These are phyloP conservation scores for Trypanosoma mega DNA, from an alignment of 208 protist genomes.

Conservation along the genomic window DNA sequence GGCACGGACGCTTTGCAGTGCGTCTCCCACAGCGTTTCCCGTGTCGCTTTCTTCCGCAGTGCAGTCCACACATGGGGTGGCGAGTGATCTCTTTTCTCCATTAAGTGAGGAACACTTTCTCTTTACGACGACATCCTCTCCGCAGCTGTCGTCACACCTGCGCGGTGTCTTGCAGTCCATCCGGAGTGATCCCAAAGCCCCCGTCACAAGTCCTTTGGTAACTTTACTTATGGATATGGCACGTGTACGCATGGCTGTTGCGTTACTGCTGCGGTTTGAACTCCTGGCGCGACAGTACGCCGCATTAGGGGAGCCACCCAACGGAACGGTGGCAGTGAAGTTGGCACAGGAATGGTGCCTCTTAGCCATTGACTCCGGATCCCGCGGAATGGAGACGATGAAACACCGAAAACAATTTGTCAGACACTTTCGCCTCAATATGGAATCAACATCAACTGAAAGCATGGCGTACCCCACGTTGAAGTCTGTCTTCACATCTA, in stretches of 20 bases:
- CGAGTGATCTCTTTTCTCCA: not conserved
- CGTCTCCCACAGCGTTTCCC: no score
- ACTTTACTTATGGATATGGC: conserved; percentile 26
- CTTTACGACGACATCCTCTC: conserved; percentile 11
- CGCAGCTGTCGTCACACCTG: conserved; percentile 4
- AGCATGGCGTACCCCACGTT: conserved; percentile 4
- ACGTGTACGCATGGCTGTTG: conserved; percentile 25
- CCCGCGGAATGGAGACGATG: conserved; percentile 14
- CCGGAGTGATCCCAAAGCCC: no score
- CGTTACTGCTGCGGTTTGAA: conserved; percentile 24
- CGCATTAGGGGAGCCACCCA: not conserved
- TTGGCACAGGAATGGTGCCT: conserved; percentile 20
- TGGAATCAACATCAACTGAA: not conserved
- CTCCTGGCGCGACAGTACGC: conserved; percentile 13
- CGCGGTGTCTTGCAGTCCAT: no score
- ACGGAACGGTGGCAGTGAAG: not conserved
- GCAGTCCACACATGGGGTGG: no score
- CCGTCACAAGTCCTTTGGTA: no score
- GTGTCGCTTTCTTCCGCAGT: no score
- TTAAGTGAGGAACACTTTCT: conserved; percentile 21
- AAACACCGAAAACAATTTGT: conserved; percentile 21
- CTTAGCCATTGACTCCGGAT: conserved; percentile 6
- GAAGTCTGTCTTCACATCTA: conserved; percentile 21
- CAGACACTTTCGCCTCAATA: conserved; percentile 4
- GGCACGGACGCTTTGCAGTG: no score